Evolutionary conservation across 306 rosid genomes (phyloP).

Genomic region (Coriaria nepalensis): DNA sequence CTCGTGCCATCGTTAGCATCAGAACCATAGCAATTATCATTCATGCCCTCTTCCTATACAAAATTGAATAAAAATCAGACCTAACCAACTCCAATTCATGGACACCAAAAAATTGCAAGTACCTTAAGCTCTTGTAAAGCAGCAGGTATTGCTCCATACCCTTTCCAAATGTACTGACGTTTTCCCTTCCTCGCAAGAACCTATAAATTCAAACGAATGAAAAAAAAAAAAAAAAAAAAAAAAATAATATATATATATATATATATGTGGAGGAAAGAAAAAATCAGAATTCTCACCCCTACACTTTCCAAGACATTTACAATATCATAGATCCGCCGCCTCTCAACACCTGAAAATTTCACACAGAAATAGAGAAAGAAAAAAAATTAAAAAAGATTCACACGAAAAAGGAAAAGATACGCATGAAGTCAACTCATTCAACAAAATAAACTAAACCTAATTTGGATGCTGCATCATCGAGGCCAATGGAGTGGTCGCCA

Average conservation of each 20-base stretch:
- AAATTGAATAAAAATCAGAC: slow-evolving; percentile 2
- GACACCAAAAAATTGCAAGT: neutral
- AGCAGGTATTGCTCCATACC: slow-evolving; percentile 62
- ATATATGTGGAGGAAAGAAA: neutral
- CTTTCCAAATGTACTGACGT: slow-evolving; percentile 90
- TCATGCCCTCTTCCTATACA: slow-evolving; percentile 30
- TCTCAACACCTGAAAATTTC: slow-evolving; percentile 50
- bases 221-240: neutral
- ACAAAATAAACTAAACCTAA: slow-evolving; percentile 36
- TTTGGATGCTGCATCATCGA: slow-evolving; percentile 79
- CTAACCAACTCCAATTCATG: neutral
- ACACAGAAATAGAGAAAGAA: too few species aligned
- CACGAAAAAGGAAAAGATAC: neutral
- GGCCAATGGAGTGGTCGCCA: slow-evolving; percentile 46
- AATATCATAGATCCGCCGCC: slow-evolving; percentile 88
- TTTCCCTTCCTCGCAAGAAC: slow-evolving; percentile 79
- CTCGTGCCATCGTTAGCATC: slow-evolving; percentile 12
- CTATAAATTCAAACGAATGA: slow-evolving; percentile 18
- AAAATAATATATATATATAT: too few species aligned
- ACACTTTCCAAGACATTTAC: slow-evolving; percentile 86
- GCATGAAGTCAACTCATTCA: neutral
- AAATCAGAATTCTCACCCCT: slow-evolving; percentile 32
- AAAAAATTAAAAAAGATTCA: neutral
- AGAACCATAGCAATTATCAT: slow-evolving; percentile 17
- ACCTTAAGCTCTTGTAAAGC: slow-evolving; percentile 71